A percentile compares a stretch with the other conserved stretches of the same genome.
Conservation (phyloP, 495 filamentous ascomycete species). For the Pseudotulostoma volvatum region DNA sequence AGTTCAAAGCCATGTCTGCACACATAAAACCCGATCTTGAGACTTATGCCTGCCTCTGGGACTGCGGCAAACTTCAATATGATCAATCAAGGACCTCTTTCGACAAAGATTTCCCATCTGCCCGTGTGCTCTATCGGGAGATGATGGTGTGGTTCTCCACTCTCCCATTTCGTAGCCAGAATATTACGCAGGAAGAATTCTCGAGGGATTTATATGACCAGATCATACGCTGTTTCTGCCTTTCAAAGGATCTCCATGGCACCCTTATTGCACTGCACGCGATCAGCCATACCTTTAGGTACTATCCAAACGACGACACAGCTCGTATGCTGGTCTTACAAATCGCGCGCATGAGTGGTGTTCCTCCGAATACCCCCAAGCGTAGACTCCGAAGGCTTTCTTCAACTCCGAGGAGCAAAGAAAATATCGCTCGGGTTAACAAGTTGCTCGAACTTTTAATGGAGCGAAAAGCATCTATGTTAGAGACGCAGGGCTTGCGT, state of each 20-base stretch:
- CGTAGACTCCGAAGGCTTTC: conserved; percentile 27
- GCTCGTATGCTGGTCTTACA: conserved; percentile 35
- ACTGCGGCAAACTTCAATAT: conserved; percentile 35
- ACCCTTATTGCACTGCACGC: conserved; percentile 44
- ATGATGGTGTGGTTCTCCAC: conserved; percentile 39
- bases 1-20: conserved; percentile 35
- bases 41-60: conserved; percentile 56
- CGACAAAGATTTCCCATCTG: conserved; percentile 22
- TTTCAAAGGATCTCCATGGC: conserved; percentile 37
- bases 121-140: conserved; percentile 41
- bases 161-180: conserved; percentile 14
- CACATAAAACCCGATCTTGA: conserved; percentile 43
- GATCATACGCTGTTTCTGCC: conserved; percentile 39
- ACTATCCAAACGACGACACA: conserved; percentile 34
- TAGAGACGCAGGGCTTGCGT: conserved; percentile 20
- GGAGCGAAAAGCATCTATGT: conserved; percentile 19
- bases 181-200: conserved; percentile 20
- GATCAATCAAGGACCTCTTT: conserved; percentile 26
- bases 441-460: conserved; percentile 22
- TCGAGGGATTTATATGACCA: conserved; percentile 37
- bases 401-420: conserved; percentile 27
- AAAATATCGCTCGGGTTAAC: conserved; percentile 25
- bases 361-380: conserved; percentile 23
- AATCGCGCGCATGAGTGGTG: conserved; percentile 30
- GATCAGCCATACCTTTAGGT: conserved; percentile 36